Evolutionary conservation across 2,329 filamentous ascomycete genomes (phyloP), one percentile per base, ranked within the genome.

Genomic region (Berkeleyomyces rouxiae): DNA sequence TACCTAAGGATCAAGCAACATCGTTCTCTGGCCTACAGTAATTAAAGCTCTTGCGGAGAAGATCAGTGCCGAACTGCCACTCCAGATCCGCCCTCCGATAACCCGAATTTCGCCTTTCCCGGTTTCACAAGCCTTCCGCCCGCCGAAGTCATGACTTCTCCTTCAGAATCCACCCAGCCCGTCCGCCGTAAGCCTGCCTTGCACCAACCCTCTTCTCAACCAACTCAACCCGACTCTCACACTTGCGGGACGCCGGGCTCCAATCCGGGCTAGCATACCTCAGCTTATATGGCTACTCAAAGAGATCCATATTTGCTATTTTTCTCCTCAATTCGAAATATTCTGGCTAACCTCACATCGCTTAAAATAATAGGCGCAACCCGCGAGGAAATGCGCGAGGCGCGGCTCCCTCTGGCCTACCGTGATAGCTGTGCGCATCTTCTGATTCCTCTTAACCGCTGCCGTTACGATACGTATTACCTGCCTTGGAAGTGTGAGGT

Each of bases 401-500:
- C 91, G 68, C 86, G 83, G 71, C 82, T 97, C 60, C 92, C 93
- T 10, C 76, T 97, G 62, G 81, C 87, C 70, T 99, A 99, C 82
- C 84, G 93, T 73, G 93, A 99, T 77, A 91, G 86, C 77, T 99
- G 93, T 78, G 93, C 91, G 66, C 85, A 93, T 76, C 86, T 99
- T 57, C 79, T 97, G 66, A 96, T 97, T 67, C 93, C 93, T 13
- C 81, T 99, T 69, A 99, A 99, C 79, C 87, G 87, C 71, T 99
- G 93, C 81, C 90, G 93, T 66, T 82, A 83, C 76, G 86, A 95
- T 69, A 87, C 90, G 67, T 97, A 87, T 79, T 99, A 96, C 75
- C 77, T 96, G 70, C 91, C 91, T 16, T 99, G 93, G 93, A 96
- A 95, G 81, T 99, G 93, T 75, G 84, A 88, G 82, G 93, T 97